Conservation (phyloP, 352 stramenopile genomes). For the Phytophthora vignae region DNA sequence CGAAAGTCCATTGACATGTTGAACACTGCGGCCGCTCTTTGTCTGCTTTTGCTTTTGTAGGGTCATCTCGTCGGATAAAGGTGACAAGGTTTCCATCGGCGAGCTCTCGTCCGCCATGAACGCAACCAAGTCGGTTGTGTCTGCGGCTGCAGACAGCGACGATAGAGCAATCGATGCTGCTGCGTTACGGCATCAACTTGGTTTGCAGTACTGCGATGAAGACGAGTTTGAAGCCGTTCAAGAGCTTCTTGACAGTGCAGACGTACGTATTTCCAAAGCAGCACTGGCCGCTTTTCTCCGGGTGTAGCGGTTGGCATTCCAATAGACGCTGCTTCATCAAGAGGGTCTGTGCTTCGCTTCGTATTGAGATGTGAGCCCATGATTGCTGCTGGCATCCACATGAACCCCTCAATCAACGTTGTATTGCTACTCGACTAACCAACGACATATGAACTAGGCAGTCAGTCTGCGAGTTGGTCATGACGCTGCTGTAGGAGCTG, state of each 20-base stretch:
- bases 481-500: conserved; percentile 8
- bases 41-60: conserved; percentile 19
- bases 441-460: too few species aligned
- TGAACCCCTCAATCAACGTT: too few species aligned
- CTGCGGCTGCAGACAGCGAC: background rate
- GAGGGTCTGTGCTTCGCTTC: background rate
- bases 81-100: conserved; percentile 21
- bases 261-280: conserved; percentile 15
- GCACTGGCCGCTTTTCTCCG: conserved; percentile 29
- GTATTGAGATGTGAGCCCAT: too few species aligned
- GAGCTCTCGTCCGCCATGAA: conserved; percentile 21
- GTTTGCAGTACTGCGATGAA: conserved; percentile 39
- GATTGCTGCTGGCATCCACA: too few species aligned
- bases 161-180: conserved; percentile 19
- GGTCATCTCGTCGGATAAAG: conserved; percentile 17
- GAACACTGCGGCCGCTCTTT: conserved; percentile 1
- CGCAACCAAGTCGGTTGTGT: background rate
- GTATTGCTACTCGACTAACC: too few species aligned
- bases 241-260: conserved; percentile 7
- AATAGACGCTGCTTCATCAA: background rate
- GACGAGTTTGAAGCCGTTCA: conserved; percentile 15
- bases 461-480: too few species aligned
- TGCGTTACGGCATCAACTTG: conserved; percentile 29
- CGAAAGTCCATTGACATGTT: background rate
- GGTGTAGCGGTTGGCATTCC: background rate